Evolutionary conservation across 805 yeast species (phyloP).

Genomic region (Ogataea trehalophila): DNA sequence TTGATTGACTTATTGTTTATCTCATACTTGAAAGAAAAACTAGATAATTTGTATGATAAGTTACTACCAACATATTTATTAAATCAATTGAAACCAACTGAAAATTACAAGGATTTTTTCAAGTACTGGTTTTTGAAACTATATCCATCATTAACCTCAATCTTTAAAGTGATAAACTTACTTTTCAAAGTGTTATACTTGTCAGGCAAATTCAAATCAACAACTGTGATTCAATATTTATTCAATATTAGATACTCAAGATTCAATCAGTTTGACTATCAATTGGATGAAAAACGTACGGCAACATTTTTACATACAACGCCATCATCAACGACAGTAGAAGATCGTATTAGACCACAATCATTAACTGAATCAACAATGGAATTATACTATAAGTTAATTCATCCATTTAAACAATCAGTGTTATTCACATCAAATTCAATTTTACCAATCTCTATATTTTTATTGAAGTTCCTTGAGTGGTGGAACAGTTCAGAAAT

Average conservation of each 20-base stretch:
- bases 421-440: constrained; percentile 32
- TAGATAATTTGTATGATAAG: constrained; percentile 58
- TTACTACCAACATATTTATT: constrained; percentile 56
- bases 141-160: constrained; percentile 57
- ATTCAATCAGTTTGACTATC: constrained; percentile 46
- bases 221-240: constrained; percentile 55
- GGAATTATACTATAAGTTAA: constrained; percentile 5
- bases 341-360: constrained; percentile 37
- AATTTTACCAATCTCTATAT: constrained; percentile 75
- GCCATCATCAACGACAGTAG: background rate
- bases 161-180: constrained; percentile 45
- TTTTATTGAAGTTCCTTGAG: constrained; percentile 76
- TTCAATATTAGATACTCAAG: constrained; percentile 65
- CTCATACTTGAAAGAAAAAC: constrained; percentile 66
- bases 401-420: constrained; percentile 23
- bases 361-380: constrained; percentile 34
- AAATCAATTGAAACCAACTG: constrained; percentile 35
- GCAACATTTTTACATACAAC: constrained; percentile 7
- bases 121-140: constrained; percentile 44
- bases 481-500: constrained; percentile 89
- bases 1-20: constrained; percentile 57
- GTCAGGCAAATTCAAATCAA: constrained; percentile 60
- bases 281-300: constrained; percentile 30
- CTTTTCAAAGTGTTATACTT: constrained; percentile 58
- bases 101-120: constrained; percentile 20